Conservation (phyloP, 768 basidiomycete genomes). For the Trametes elegans region DNA sequence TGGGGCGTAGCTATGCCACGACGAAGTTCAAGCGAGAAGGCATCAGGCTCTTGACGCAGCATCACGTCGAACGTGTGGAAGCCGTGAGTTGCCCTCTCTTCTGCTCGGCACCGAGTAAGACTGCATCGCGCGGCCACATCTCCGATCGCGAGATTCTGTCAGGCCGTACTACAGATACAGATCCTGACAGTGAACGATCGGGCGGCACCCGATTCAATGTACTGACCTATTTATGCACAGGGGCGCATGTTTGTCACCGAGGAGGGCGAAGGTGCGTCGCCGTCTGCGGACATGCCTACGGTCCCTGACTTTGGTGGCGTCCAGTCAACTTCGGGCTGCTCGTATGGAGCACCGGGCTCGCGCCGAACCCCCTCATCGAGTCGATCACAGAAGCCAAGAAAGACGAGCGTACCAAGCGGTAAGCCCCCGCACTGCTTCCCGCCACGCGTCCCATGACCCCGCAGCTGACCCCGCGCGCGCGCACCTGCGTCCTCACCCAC, state of each 20-base stretch:
- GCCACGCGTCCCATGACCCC: not conserved
- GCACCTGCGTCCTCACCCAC: not conserved
- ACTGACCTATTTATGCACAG: constrained; percentile 30
- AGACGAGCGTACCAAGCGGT: constrained; percentile 57
- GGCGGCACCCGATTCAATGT: not conserved
- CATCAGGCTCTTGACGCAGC: constrained; percentile 66
- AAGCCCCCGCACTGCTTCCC: constrained; percentile 9
- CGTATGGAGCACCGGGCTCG: constrained; percentile 86
- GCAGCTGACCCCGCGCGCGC: not conserved
- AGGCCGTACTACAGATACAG: not conserved
- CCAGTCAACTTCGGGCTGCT: constrained; percentile 78
- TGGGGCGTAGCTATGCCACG: constrained; percentile 54
- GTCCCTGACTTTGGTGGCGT: not conserved
- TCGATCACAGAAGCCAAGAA: constrained; percentile 60
- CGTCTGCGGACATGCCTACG: not conserved
- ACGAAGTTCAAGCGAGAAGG: constrained; percentile 73
- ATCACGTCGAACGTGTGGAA: constrained; percentile 71
- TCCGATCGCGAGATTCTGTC: not conserved
- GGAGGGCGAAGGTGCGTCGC: constrained; percentile 57
- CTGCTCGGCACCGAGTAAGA: not conserved
- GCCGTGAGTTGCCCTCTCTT: constrained; percentile 35
- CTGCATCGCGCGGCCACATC: not conserved
- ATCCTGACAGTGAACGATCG: not conserved
- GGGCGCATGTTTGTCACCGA: constrained; percentile 70
- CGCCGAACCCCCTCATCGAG: constrained; percentile 76